These are phyloP conservation scores for Maudiozyma saulgeensis DNA, from an alignment of 805 yeast genomes.

Conservation along the genomic window DNA sequence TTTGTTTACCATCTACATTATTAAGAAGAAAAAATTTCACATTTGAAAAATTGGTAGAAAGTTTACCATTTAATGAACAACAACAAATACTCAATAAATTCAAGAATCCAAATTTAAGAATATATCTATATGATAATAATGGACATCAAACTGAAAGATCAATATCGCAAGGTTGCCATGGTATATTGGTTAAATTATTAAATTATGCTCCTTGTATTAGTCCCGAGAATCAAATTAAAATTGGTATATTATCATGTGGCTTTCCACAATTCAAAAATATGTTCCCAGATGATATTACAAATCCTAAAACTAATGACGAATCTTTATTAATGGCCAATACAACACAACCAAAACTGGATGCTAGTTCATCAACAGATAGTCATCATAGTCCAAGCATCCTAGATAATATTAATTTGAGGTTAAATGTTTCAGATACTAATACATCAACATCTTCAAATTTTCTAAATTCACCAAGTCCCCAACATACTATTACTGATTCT, in stretches of 20 bases:
- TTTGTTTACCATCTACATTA: slow-evolving; percentile 85
- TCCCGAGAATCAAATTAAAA: slow-evolving; percentile 1
- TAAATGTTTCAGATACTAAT: slow-evolving; percentile 4
- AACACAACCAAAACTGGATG: not conserved
- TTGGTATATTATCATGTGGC: slow-evolving; percentile 18
- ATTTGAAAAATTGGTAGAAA: slow-evolving; percentile 50
- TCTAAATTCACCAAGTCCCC: slow-evolving; percentile 1
- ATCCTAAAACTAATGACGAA: not conserved
- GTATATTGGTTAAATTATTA: slow-evolving; percentile 20
- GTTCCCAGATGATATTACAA: slow-evolving; percentile 10
- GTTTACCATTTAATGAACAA: slow-evolving; percentile 45
- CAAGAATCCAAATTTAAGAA: slow-evolving; percentile 10
- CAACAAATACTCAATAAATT: slow-evolving; percentile 4
- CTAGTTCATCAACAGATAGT: not conserved
- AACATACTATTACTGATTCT: slow-evolving; percentile 7
- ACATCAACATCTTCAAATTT: slow-evolving; percentile 1
- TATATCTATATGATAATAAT: slow-evolving; percentile 21
- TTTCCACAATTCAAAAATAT: slow-evolving; percentile 11
- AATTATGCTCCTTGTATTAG: slow-evolving; percentile 5
- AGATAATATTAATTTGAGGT: slow-evolving; percentile 4
- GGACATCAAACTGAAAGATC: slow-evolving; percentile 16
- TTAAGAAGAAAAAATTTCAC: slow-evolving; percentile 67
- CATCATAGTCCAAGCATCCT: not conserved
- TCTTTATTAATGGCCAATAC: not conserved
- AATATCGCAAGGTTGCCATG: slow-evolving; percentile 21